phyloP scores from a whole-genome alignment of 2,329 filamentous ascomycete species.

The Fusarium keratoplasticum region DNA sequence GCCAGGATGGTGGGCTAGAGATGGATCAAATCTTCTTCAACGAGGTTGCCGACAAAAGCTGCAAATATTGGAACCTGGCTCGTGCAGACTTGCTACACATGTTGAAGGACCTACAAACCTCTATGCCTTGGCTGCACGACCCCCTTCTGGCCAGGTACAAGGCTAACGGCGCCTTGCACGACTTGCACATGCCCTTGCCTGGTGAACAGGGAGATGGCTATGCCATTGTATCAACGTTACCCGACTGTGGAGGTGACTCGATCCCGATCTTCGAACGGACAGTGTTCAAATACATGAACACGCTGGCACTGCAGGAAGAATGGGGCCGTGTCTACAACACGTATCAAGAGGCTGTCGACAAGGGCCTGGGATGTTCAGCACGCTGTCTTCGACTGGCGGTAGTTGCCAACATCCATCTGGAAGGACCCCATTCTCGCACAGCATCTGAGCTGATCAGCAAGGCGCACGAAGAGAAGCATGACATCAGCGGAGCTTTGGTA shows the following conservation, averaged over 20 bases:
- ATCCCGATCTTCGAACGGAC: conserved; percentile 36
- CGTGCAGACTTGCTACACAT: conserved; percentile 39
- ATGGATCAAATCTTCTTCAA: conserved; percentile 47
- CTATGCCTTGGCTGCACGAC: conserved; percentile 37
- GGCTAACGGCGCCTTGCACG: conserved; percentile 29
- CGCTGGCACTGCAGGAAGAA: conserved; percentile 48
- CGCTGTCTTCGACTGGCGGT: conserved; percentile 62
- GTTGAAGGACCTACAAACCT: conserved; percentile 45
- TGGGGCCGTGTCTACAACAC: conserved; percentile 50
- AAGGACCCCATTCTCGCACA: conserved; percentile 42
- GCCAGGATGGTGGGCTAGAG: conserved; percentile 42
- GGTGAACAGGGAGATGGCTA: conserved; percentile 23
- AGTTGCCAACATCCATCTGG: conserved; percentile 53
- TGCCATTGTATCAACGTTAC: conserved; percentile 19
- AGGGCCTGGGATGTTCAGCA: conserved; percentile 50
- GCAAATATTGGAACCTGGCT: conserved; percentile 49
- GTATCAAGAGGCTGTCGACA: conserved; percentile 48
- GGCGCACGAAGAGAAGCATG: conserved; percentile 54
- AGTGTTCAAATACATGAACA: conserved; percentile 53
- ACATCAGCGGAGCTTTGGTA: conserved; percentile 55
- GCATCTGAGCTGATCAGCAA: conserved; percentile 55
- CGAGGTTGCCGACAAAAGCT: conserved; percentile 44
- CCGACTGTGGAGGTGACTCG: conserved; percentile 35
- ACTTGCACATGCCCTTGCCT: conserved; percentile 36
- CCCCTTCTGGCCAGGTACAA: conserved; percentile 37